Evolutionary conservation across 192 early-diverging fungal genomes (phyloP), one percentile per base, ranked within the genome.

Genomic region (Chytriomyces sp.): DNA sequence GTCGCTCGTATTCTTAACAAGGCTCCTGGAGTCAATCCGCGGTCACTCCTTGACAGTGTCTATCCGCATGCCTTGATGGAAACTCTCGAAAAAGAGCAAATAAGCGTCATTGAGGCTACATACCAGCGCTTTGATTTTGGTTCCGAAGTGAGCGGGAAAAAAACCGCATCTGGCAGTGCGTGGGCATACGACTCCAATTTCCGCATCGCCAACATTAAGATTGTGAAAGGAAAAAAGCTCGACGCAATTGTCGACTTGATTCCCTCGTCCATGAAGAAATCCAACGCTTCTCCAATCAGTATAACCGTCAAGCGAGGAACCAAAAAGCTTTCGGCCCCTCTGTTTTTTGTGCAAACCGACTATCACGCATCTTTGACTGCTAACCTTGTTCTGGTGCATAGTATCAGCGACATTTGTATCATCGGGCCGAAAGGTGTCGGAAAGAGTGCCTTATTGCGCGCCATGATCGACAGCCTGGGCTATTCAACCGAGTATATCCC

Each of bases 341-440:
- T 20, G 60, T 73, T 73, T 23, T 73, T 61, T 62, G 72, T 73
- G 5, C 53, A 63, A 46, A 73, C 72, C 10, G 72, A 73, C 23
- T 69, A 79, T 18, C 77, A 80, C 46, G 61, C 50, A 18, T 67
- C 69, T 50, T 46, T 82, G 20, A 61, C 81, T 11, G 45, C 81
- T 3, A 76, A 76, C 13, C 69, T 85, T 28, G 73, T 82, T 20
- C 79, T 83, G 44, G 82, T 77, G 13, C 82, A 84, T 61, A 49
- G 68, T 47, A 44, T 79, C 18, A 61, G 73, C 35, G 92, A 94
- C 80, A 87, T 94, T 26, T 91, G 90, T 63, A 72, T 94, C 20
- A 81, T 93, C 59, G 93, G 93, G 20, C 82, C 82, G 49, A 93
- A 93, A 75, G 92, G 91, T 65, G 89, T 88, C 18, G 92, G 92